Conservation (phyloP, 2,329 filamentous ascomycete species). For the Ascosphaera pollenicola region DNA sequence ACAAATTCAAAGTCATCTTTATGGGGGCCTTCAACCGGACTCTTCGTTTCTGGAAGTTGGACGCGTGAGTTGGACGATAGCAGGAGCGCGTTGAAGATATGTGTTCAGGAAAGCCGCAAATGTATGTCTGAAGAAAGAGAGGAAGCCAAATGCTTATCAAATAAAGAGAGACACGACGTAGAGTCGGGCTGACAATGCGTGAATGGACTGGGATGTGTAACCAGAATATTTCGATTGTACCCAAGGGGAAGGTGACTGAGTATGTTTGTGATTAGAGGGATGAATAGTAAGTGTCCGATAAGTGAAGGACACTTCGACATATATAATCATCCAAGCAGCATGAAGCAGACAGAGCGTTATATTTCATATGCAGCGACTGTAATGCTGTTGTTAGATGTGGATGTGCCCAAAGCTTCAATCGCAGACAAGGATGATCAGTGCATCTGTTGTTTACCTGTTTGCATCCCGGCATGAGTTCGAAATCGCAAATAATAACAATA, state of each 20-base stretch:
- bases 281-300: background rate
- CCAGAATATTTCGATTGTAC: background rate
- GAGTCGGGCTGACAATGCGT: background rate
- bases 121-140: background rate
- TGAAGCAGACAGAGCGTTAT: background rate
- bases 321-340: background rate
- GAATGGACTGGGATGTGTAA: background rate
- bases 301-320: background rate
- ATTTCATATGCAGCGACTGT: background rate
- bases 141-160: background rate
- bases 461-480: background rate
- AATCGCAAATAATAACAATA: constrained; percentile 1
- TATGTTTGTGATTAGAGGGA: background rate
- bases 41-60: background rate
- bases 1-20: background rate
- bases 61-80: background rate
- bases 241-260: background rate
- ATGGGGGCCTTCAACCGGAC: background rate
- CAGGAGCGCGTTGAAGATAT: background rate
- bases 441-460: constrained; percentile 1
- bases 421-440: constrained; percentile 1
- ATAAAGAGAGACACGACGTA: background rate
- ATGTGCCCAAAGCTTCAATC: background rate
- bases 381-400: background rate
- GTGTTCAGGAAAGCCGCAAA: background rate